Evolutionary conservation across 768 basidiomycete species (phyloP), one percentile per base, ranked within the genome.

Genomic region (Phanerochaete carnosa): DNA sequence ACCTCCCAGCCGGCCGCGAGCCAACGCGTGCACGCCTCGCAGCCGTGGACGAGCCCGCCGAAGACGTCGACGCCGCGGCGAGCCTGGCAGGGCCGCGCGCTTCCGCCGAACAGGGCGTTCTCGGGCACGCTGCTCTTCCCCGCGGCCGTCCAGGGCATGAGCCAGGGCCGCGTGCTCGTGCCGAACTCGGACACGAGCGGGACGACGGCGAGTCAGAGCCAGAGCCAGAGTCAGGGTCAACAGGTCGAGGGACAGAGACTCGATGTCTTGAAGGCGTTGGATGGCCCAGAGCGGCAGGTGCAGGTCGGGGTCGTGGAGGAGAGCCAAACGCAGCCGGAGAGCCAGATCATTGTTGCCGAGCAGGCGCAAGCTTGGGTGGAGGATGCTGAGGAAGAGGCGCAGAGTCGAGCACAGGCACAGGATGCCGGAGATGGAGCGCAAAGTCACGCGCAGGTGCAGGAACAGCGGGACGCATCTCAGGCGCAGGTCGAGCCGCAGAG

Each of bases 151-250:
- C 19, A 26, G 22, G 49, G 29, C 12, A 16, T 29, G 26, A 26
- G 25, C 15, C 26, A 23, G 9, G 60, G 60, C 23, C 29, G 55
- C 9, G 37, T 62, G 23, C 55, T 62, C 15, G 60, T 62, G 16
- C 55, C 60, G n/a, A 57, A 62, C 55, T 62, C 60, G 37, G 60
- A 62, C 55, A 57, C 47, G 15, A 50, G 45, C 12, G 55, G 35
- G 9, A 29, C 55, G 29, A 47, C 55, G 46, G 32, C 46, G 47
- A 71, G 60, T 73, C 78, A 25, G 66, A 66, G 51, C 68, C 75
- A 37, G 68, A 69, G 33, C 29, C 50, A 23, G 29, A 43, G 26
- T 28, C 43, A 43, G 39, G 39, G 16, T 43, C 39, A 19, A 16
- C 4, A 12, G 33, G 28, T 13, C 28, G 19, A 37, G 30, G 26